phyloP scores from a whole-genome alignment of 2,329 filamentous ascomycete species.

The Cladosporium sp. region DNA sequence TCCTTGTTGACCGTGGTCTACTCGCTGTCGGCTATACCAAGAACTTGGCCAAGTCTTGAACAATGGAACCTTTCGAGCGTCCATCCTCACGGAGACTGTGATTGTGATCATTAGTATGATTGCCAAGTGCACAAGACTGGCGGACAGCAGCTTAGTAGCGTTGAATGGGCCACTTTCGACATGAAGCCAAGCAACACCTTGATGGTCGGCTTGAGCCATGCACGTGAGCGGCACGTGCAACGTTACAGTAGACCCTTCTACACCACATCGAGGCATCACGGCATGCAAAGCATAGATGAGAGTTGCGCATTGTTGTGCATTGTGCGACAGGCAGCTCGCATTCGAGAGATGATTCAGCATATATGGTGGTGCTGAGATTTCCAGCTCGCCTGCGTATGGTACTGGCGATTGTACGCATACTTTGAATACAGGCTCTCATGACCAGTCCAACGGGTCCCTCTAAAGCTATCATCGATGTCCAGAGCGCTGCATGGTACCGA shows the following conservation, averaged over 20 bases:
- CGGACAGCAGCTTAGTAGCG: slow-evolving; percentile 7
- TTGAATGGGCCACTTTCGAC: neutral
- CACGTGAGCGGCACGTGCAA: neutral
- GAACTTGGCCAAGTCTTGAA: slow-evolving; percentile 8
- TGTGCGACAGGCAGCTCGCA: no score
- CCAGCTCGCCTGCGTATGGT: no score
- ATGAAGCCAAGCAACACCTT: slow-evolving; percentile 10
- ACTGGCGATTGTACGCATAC: no score
- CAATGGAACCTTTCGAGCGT: neutral
- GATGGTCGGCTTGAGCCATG: neutral
- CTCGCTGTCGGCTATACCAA: slow-evolving; percentile 1
- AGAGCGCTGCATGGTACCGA: no score
- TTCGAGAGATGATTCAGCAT: no score
- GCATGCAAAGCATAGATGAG: no score
- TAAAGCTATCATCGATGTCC: no score
- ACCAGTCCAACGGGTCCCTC: no score
- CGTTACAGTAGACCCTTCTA: neutral
- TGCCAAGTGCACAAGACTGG: slow-evolving; percentile 7
- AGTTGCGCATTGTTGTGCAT: no score
- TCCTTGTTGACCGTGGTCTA: neutral
- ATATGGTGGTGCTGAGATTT: no score
- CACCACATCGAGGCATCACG: no score
- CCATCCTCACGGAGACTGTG: neutral
- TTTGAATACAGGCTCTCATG: no score
- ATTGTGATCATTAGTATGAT: neutral